Base-by-base conservation (phyloP, 2,329 filamentous ascomycete species). In the Hymenoscyphus linearis region DNA sequence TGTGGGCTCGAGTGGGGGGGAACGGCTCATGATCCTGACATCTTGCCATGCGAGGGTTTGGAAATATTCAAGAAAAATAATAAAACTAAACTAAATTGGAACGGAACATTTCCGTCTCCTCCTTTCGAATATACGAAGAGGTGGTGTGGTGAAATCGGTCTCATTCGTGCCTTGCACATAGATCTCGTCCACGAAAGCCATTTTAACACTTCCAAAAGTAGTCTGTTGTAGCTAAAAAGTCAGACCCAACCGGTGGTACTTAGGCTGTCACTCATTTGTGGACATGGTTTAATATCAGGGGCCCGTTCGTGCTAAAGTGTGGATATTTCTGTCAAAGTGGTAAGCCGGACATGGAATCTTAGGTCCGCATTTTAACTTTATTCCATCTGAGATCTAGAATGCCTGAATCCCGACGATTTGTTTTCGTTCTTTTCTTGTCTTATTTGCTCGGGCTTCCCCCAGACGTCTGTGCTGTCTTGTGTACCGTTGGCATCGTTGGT, bases 1-100 rank as follows among this genome's bases (percentile, higher is more conserved):
- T 64, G 59, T 44, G 57, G 40, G 18, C 36, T 64, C 47, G 60
- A 60, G 14, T 58, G 34, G 55, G 50, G 22, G 40, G 40, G 18
- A 16, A 9, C 18, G 40, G 40, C 40, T 25, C 22, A 18, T 12
- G 22, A 47, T 47, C 13, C 40, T 47, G 18, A 22, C 18, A 4
- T 47, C 40, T 47, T 16, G 40, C 22, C 10, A 3, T 44, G 16
- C 9, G 40, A 47, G 40, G 40, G 40, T 47, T 12, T 22, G 5
- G 40, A 6, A 47, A 47, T 47, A 22, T 47, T 47, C 14, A 12
- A 47, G 6, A 13, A 22, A 47, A 47, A 47, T 47, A 47, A n/a
- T 25, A 47, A 47, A 47, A 22, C 5, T 12, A 47, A 47, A 47
- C 22, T 47, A 47, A 25, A 47, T 7, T 13, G n/a, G 18, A 12